phyloP scores from a whole-genome alignment of 495 filamentous ascomycete species.

The Penicillium desertorum region DNA sequence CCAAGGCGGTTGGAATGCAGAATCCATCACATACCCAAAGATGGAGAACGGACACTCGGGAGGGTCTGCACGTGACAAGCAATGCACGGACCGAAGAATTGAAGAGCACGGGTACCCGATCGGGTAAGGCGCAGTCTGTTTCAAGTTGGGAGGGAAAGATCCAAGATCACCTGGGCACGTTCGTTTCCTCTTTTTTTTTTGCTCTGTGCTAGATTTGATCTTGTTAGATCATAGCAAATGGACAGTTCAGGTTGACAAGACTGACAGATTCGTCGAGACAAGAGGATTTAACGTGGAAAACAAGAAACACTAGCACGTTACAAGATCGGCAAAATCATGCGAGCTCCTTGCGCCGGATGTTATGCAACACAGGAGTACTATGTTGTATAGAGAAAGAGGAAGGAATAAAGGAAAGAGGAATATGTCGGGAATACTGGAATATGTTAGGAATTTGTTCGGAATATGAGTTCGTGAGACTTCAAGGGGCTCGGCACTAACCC shows the following conservation, averaged over 20 bases:
- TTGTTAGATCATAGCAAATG: not conserved
- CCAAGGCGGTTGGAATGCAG: slow-evolving; percentile 7
- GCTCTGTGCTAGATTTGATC: not conserved
- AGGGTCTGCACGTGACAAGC: slow-evolving; percentile 9
- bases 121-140: slow-evolving; percentile 6
- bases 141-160: not conserved
- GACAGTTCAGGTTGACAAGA: not conserved
- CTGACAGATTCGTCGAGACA: not conserved
- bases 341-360: slow-evolving; percentile 6
- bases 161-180: not conserved
- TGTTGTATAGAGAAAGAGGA: too few species aligned
- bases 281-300: not conserved
- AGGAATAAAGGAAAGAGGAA: not conserved
- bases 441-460: not conserved
- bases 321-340: slow-evolving; percentile 8
- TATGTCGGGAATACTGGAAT: not conserved
- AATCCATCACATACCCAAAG: slow-evolving; percentile 11
- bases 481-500: slow-evolving; percentile 11
- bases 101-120: slow-evolving; percentile 4
- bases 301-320: not conserved
- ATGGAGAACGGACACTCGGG: slow-evolving; percentile 7
- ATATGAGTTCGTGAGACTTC: slow-evolving; percentile 5
- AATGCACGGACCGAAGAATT: slow-evolving; percentile 10
- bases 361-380: too few species aligned
- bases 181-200: not conserved